Evolutionary conservation across 768 basidiomycete genomes (phyloP).

Genomic region (Exidia glandulosa): DNA sequence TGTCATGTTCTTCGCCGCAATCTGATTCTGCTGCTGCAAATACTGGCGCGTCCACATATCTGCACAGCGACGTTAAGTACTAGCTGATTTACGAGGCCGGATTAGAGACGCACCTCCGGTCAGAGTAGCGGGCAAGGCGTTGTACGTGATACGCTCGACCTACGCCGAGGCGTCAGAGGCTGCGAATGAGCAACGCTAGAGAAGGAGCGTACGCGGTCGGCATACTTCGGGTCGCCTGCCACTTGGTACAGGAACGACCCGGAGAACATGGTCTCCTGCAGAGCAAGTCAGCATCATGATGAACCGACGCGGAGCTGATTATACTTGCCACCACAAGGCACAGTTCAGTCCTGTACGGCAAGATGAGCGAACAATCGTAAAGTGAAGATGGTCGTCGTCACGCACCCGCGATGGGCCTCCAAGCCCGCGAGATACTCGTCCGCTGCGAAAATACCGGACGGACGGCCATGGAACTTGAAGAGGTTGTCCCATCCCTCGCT

Average conservation of each 20-base stretch:
- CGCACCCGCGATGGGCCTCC: conserved; percentile 41
- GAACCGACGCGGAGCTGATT: neutral
- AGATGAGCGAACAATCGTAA: neutral
- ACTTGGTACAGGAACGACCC: conserved; percentile 47
- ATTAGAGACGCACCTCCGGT: conserved; percentile 27
- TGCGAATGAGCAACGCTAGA: neutral
- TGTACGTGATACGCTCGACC: conserved; percentile 40
- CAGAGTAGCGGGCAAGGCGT: conserved; percentile 37
- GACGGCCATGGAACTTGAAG: conserved; percentile 48
- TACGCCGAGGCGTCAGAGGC: no score
- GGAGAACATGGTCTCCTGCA: conserved; percentile 52
- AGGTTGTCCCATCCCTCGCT: conserved; percentile 44
- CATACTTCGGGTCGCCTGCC: conserved; percentile 41
- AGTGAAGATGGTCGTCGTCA: neutral
- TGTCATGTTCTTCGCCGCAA: conserved; percentile 44
- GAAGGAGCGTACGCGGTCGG: conserved; percentile 29
- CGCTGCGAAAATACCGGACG: conserved; percentile 44
- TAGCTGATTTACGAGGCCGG: neutral
- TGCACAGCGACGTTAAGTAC: conserved; percentile 9
- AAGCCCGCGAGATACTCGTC: conserved; percentile 49
- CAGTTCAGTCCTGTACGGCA: conserved; percentile 33
- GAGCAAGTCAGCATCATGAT: neutral
- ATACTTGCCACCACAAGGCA: conserved; percentile 40
- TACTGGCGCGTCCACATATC: conserved; percentile 53
- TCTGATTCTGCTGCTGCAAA: conserved; percentile 48